Percentiles rank a stretch among this genome's conserved stretches.
Conservation (phyloP, 805 yeast genomes). For the Ogataea salicorniae region DNA sequence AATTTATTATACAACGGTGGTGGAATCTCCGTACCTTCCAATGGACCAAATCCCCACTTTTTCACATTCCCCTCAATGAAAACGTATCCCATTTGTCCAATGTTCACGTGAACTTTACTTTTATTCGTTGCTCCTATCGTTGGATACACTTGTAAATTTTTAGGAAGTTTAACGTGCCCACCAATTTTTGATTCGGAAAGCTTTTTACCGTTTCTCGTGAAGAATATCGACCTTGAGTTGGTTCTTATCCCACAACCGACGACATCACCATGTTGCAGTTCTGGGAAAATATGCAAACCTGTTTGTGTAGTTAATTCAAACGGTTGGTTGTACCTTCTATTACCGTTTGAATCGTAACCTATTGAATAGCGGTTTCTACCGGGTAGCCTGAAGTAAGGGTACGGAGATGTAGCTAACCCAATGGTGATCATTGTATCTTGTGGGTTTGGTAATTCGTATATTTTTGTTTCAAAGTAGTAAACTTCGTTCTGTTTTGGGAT, state of each 20-base stretch:
- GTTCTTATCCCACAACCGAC: conserved; percentile 88
- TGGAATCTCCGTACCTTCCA: conserved; percentile 82
- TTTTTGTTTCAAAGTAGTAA: conserved; percentile 83
- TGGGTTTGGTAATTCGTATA: conserved; percentile 63
- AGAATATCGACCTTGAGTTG: conserved; percentile 79
- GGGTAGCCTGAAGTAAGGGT: conserved; percentile 89
- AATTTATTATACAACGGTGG: conserved; percentile 90
- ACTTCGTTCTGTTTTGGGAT: conserved; percentile 78
- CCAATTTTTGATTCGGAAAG: conserved; percentile 76
- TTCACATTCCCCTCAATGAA: conserved; percentile 90
- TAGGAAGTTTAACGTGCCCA: conserved; percentile 72
- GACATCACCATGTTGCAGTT: conserved; percentile 76
- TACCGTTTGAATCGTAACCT: conserved; percentile 84
- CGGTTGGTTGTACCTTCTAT: conserved; percentile 75
- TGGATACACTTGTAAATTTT: conserved; percentile 72
- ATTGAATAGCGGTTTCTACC: conserved; percentile 84
- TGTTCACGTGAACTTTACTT: conserved; percentile 82
- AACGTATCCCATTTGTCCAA: conserved; percentile 88
- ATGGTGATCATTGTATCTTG: conserved; percentile 55
- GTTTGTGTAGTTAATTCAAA: conserved; percentile 38
- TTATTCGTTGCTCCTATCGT: conserved; percentile 80
- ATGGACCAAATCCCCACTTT: conserved; percentile 93
- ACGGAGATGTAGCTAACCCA: conserved; percentile 83
- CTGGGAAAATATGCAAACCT: conserved; percentile 52
- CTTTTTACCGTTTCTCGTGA: conserved; percentile 92